A percentile compares a stretch with the other conserved stretches of the same genome.
These are phyloP conservation scores for Podospora pseudocomata DNA, from an alignment of 495 filamentous ascomycete species.

Conservation along the genomic window DNA sequence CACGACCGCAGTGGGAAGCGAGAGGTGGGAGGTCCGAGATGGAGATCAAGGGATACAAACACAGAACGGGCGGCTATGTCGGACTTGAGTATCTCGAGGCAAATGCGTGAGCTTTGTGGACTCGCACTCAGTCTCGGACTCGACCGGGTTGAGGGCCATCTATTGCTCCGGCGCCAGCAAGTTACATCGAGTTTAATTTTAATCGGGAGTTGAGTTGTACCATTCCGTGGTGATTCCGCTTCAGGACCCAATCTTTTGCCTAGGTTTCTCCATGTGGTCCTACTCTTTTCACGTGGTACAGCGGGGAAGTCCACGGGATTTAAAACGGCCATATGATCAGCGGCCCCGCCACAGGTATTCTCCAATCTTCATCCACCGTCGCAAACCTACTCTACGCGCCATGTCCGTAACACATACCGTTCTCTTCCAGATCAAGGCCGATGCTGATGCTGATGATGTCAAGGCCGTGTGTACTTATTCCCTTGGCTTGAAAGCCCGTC, in stretches of 20 bases:
- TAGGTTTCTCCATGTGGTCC: background rate
- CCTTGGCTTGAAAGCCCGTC: too few relatives aligned
- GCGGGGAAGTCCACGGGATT: background rate
- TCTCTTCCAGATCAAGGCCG: constrained; percentile 58
- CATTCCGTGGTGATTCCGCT: too few relatives aligned
- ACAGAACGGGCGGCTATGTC: constrained; percentile 35
- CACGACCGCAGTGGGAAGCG: constrained; percentile 49
- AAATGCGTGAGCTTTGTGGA: too few relatives aligned
- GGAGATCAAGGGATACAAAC: constrained; percentile 26
- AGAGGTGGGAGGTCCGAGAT: constrained; percentile 39
- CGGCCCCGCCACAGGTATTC: too few relatives aligned
- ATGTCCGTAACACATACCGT: constrained; percentile 60
- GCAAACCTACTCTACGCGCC: constrained; percentile 7
- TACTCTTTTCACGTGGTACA: background rate
- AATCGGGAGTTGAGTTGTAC: too few relatives aligned
- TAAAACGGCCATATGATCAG: background rate
- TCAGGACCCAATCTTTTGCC: background rate
- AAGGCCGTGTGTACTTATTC: constrained; percentile 42
- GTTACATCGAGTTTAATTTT: too few relatives aligned
- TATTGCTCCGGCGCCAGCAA: too few relatives aligned
- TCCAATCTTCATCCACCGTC: background rate
- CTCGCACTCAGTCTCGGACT: too few relatives aligned
- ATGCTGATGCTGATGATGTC: constrained; percentile 37
- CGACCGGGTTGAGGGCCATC: too few relatives aligned
- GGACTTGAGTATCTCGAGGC: background rate